A percentile compares a stretch with the other conserved stretches of the same genome.
These are phyloP conservation scores for Phytophthora crassamura DNA, from an alignment of 352 stramenopile genomes.

Conservation along the genomic window DNA sequence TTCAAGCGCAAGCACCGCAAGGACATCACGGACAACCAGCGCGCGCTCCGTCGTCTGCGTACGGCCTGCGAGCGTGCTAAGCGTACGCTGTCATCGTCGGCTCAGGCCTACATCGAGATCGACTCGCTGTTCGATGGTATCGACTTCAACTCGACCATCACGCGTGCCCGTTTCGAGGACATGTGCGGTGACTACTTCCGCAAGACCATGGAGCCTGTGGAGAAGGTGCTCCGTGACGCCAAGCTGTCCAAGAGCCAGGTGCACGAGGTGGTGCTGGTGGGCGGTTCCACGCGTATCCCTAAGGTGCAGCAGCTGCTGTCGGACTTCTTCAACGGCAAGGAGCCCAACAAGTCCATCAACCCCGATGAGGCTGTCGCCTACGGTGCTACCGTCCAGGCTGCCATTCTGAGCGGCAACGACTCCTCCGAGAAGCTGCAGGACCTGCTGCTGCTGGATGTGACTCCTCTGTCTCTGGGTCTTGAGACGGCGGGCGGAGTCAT, in stretches of 20 bases:
- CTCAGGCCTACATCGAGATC: slow-evolving; percentile 95
- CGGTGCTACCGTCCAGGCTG: slow-evolving; percentile 73
- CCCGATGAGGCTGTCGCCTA: slow-evolving; percentile 85
- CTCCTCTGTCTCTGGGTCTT: slow-evolving; percentile 83
- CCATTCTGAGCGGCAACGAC: slow-evolving; percentile 62
- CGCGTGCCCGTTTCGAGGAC: slow-evolving; percentile 92
- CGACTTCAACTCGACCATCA: slow-evolving; percentile 95
- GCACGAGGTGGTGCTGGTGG: slow-evolving; percentile 85
- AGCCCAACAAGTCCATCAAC: slow-evolving; percentile 82
- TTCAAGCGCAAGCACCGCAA: slow-evolving; percentile 93
- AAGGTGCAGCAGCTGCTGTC: slow-evolving; percentile 64
- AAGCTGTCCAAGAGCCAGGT: slow-evolving; percentile 87
- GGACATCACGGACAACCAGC: slow-evolving; percentile 88
- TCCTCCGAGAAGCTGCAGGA: slow-evolving; percentile 85
- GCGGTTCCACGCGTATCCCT: slow-evolving; percentile 76
- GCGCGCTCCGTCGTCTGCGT: slow-evolving; percentile 91
- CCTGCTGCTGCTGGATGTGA: slow-evolving; percentile 88
- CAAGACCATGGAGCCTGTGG: slow-evolving; percentile 88
- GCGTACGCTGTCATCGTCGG: slow-evolving; percentile 93
- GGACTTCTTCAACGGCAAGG: slow-evolving; percentile 66
- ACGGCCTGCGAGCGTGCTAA: slow-evolving; percentile 97
- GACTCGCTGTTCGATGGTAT: slow-evolving; percentile 94
- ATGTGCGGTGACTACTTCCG: slow-evolving; percentile 90
- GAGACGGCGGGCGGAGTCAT: too few relatives aligned
- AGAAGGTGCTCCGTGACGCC: slow-evolving; percentile 87